Percentiles rank a stretch among this genome's conserved stretches.
Conservation (phyloP, 768 basidiomycete species). For the Phanerodontia chrysosporium region DNA sequence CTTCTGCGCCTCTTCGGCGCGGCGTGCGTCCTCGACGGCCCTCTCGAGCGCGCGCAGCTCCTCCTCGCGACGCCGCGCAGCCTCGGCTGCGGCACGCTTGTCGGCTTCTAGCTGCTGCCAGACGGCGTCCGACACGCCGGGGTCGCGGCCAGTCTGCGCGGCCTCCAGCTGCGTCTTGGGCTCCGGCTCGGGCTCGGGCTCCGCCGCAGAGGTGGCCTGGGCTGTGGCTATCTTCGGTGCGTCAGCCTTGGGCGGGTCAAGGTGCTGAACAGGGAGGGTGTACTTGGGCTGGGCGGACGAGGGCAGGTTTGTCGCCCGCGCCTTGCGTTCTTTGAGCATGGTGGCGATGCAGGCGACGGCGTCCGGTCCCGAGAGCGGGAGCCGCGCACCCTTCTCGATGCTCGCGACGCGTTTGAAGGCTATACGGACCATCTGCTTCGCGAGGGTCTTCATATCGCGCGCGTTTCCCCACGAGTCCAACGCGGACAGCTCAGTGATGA, state of each 20-base stretch:
- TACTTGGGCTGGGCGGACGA: too few species aligned
- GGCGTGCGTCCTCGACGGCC: neutral
- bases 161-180: neutral
- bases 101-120: slow-evolving; percentile 49
- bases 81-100: slow-evolving; percentile 30
- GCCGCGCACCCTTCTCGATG: neutral
- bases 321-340: slow-evolving; percentile 15
- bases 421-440: slow-evolving; percentile 41
- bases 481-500: slow-evolving; percentile 37
- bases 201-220: neutral
- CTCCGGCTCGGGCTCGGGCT: neutral
- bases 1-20: slow-evolving; percentile 2
- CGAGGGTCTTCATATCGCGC: slow-evolving; percentile 53
- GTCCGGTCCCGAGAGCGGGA: slow-evolving; percentile 26
- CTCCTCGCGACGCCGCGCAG: slow-evolving; percentile 19
- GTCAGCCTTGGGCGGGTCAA: neutral
- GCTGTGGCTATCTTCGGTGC: neutral
- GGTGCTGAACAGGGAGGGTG: neutral
- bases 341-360: slow-evolving; percentile 23
- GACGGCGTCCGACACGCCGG: slow-evolving; percentile 45
- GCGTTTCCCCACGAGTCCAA: slow-evolving; percentile 68
- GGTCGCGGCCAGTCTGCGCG: slow-evolving; percentile 31
- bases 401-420: slow-evolving; percentile 28
- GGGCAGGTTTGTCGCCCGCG: slow-evolving; percentile 2
- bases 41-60: slow-evolving; percentile 3